Evolutionary conservation across 1,284 basidiomycete species (phyloP).

Genomic region (Austroboletus sp.): DNA sequence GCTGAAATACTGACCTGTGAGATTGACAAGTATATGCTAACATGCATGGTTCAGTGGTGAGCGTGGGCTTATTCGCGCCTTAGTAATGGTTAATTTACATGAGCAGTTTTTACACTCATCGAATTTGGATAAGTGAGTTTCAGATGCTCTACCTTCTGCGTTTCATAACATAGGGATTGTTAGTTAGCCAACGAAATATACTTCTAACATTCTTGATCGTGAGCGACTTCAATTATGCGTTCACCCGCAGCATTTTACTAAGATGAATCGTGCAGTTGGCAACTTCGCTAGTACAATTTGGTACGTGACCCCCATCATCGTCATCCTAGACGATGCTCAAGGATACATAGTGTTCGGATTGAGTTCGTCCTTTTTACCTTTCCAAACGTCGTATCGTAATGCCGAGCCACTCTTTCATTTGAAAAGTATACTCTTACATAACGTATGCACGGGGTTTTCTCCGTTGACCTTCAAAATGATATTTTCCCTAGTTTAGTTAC

Average conservation of each 20-base stretch:
- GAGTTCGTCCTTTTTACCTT: constrained; percentile 1
- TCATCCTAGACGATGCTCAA: neutral
- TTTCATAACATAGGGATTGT: neutral
- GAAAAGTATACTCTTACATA: constrained; percentile 4
- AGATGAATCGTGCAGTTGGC: neutral
- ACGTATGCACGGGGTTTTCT: neutral
- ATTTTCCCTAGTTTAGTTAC: neutral
- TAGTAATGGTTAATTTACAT: neutral
- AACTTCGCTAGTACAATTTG: constrained; percentile 6
- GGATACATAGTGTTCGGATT: constrained; percentile 3
- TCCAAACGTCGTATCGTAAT: neutral
- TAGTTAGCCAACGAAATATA: constrained; percentile 10
- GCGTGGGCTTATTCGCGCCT: neutral
- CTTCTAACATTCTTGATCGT: constrained; percentile 8
- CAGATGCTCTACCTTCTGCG: neutral
- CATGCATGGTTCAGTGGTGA: constrained; percentile 15
- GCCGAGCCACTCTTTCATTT: neutral
- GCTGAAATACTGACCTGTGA: neutral
- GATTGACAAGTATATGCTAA: constrained; percentile 5
- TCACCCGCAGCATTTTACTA: neutral
- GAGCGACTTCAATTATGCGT: neutral
- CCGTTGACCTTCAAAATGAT: neutral
- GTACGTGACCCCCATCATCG: neutral
- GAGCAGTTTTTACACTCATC: constrained; percentile 14
- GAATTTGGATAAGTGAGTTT: constrained; percentile 17